These are phyloP conservation scores for Exophiala spinifera DNA, from an alignment of 2,329 filamentous ascomycete species.

Conservation along the genomic window DNA sequence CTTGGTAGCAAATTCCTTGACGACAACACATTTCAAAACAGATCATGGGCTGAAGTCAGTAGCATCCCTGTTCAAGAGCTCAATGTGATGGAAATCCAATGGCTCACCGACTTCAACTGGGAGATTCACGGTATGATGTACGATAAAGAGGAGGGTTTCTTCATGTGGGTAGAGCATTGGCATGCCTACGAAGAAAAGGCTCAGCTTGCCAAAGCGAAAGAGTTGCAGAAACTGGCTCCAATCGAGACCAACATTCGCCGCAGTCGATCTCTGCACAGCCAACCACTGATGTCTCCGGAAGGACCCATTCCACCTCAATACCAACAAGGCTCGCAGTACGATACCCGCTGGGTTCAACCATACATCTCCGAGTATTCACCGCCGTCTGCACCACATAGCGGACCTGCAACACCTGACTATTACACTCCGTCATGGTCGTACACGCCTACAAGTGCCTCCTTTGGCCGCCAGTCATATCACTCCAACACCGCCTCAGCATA, in stretches of 20 bases:
- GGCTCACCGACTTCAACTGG: constrained; percentile 80
- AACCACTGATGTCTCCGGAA: constrained; percentile 48
- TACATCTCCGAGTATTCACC: constrained; percentile 50
- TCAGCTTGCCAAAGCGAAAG: constrained; percentile 45
- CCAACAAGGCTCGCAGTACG: constrained; percentile 45
- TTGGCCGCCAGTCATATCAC: constrained; percentile 21
- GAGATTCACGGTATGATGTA: constrained; percentile 81
- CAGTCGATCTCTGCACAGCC: constrained; percentile 46
- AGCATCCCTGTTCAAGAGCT: constrained; percentile 80
- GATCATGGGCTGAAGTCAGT: constrained; percentile 96
- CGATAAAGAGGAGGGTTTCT: constrained; percentile 66
- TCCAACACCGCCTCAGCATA: constrained; percentile 19
- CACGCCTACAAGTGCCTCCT: constrained; percentile 26
- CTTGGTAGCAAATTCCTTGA: constrained; percentile 94
- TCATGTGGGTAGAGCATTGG: constrained; percentile 65
- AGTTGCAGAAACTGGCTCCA: constrained; percentile 53
- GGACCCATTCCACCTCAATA: constrained; percentile 50
- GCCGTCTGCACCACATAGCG: constrained; percentile 49
- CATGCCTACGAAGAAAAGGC: constrained; percentile 57
- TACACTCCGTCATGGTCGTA: constrained; percentile 46
- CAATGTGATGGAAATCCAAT: constrained; percentile 82
- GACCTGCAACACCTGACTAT: constrained; percentile 48
- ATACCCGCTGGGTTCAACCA: constrained; percentile 52
- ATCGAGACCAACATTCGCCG: constrained; percentile 64
- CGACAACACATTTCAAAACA: constrained; percentile 98